Evolutionary conservation across 768 basidiomycete genomes (phyloP), one percentile per base, ranked within the genome.

Genomic region (Leccinum boreale): DNA sequence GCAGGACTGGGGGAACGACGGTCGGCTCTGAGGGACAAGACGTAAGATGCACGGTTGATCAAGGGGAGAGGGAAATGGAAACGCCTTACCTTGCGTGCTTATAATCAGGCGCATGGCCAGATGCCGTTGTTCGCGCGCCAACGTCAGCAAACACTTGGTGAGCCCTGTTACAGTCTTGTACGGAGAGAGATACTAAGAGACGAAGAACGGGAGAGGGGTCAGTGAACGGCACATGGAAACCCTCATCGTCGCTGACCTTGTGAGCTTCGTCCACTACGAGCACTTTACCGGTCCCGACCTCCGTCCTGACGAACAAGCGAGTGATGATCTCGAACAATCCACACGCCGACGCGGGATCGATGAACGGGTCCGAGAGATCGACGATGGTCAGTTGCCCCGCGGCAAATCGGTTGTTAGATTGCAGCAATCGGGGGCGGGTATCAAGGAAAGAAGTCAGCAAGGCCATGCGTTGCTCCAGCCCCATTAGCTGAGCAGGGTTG

Each of bases 231-330:
- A 2, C 11, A 33, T 46, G 17, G 6, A 14, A 45, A 31, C 7
- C 12, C 15, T 46, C 17, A 10, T n/a, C 14, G 21, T 14, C 4
- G 26, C 62, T 35, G 53, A 85, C 88, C 66, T 90, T 90, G 62
- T 90, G 88, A 0, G 89, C 88, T 58, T 90, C 89, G 48, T 90
- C 88, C 0, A 90, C 84, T 0, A 90, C 79, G 2, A 88, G 77
- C 1, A 88, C 81, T 56, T 89, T 89, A 5, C 87, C 87, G 0
- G 84, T 85, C 4, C 71, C 76, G 3, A 86, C 77, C 1, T 83
- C 73, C 1, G 84, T 78, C 26, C 87, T 78, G 11, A 87, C 78
- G 61, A 90, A 90, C 1, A 87, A 64, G 36, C 88, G 78, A 0
- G 81, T 78, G 1, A 90, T 70, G 7, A 90, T 87, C 56, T 90